A percentile compares a stretch with the other conserved stretches of the same genome.
These are phyloP conservation scores for Naganishia kalamii DNA, from an alignment of 768 basidiomycete species.

Conservation along the genomic window DNA sequence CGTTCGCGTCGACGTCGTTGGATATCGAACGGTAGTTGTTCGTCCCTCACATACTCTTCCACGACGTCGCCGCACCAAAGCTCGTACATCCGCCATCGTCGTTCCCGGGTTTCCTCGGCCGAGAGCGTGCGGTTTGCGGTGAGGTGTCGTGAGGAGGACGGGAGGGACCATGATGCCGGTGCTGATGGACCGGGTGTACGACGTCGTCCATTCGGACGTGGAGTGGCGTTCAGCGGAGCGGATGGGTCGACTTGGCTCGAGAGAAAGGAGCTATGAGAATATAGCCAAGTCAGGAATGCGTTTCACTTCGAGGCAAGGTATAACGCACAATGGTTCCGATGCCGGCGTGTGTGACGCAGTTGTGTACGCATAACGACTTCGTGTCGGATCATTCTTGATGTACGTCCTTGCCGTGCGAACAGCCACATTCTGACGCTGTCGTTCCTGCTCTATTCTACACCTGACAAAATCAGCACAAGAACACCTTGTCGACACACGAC, in stretches of 20 bases:
- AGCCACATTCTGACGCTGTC: neutral
- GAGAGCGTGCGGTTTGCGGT: neutral
- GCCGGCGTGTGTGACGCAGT: neutral
- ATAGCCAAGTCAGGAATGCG: neutral
- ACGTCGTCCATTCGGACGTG: neutral
- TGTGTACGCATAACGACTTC: neutral
- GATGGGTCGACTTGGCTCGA: neutral
- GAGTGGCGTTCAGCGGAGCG: neutral
- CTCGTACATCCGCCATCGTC: constrained; percentile 1
- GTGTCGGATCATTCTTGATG: constrained; percentile 3
- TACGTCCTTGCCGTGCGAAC: neutral
- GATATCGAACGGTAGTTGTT: neutral
- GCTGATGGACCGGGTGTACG: constrained; percentile 2
- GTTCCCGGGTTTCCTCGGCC: neutral
- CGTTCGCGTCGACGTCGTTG: neutral
- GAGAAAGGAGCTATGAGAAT: neutral
- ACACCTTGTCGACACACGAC: neutral
- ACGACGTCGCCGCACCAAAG: constrained; percentile 1
- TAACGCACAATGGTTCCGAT: neutral
- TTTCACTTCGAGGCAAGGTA: neutral
- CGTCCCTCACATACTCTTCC: neutral
- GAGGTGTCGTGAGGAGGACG: neutral
- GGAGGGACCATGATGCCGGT: neutral
- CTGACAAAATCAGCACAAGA: neutral
- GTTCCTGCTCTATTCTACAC: constrained; percentile 1